Conservation (phyloP, 371 early-diverging fungal genomes). For the Haplosporangium sp. region DNA sequence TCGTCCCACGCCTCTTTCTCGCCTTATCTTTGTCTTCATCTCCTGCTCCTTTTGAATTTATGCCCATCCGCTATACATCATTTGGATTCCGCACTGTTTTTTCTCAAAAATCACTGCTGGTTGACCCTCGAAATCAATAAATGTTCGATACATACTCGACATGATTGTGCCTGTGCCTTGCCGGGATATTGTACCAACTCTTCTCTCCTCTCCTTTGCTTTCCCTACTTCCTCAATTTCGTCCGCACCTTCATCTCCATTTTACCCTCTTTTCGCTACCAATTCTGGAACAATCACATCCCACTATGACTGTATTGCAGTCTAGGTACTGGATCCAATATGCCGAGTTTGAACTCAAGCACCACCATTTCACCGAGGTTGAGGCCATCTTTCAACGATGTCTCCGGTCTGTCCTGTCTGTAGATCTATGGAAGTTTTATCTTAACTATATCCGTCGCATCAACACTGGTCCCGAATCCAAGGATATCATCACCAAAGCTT, state of each 20-base stretch:
- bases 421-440: constrained; percentile 90
- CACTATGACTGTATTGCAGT: constrained; percentile 56
- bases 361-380: constrained; percentile 79
- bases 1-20: not conserved
- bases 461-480: constrained; percentile 82
- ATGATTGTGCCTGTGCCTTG: constrained; percentile 27
- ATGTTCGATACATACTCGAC: constrained; percentile 26
- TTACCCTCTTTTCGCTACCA: constrained; percentile 1
- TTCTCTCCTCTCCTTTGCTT: not conserved
- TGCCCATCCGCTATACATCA: too few species aligned
- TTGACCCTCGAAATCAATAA: constrained; percentile 32
- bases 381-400: constrained; percentile 87
- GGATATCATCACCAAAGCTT: constrained; percentile 82
- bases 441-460: constrained; percentile 85
- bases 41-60: not conserved
- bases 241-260: constrained; percentile 14
- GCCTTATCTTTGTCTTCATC: not conserved
- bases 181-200: constrained; percentile 20
- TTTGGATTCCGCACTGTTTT: not conserved
- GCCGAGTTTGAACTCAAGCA: constrained; percentile 87
- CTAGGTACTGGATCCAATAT: constrained; percentile 86
- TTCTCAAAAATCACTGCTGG: constrained; percentile 2
- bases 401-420: constrained; percentile 84
- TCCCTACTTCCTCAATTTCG: constrained; percentile 7
- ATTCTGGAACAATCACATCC: not conserved